Base-by-base conservation (phyloP, 768 basidiomycete genomes). In the Boletus rubescentipes region DNA sequence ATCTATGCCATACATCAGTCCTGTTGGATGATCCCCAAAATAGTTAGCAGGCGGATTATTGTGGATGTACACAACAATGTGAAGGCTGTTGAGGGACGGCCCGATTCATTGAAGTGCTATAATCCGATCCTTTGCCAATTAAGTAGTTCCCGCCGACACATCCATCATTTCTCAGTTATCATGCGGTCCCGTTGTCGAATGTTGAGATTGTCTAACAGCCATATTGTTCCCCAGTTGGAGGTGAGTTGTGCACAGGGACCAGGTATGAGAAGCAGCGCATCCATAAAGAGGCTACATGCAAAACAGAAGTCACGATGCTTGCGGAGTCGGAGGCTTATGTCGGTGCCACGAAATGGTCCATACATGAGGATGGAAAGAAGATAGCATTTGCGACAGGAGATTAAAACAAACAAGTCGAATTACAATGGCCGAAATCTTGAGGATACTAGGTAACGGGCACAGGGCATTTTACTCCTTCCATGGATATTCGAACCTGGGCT, bases 401-500 rank as follows among this genome's bases (percentile, higher is more conserved):
- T 15, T n/a, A 48, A 45, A 41, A 37, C 1, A 20, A 9, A 45
- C 38, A 14, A 2, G 26, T 31, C n/a, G 4, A 21, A 15, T 37
- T 26, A 47, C 35, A 47, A 57, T 12, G 26, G n/a, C n/a, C n/a
- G n/a, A n/a, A n/a, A n/a, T n/a, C 20, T 40, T 16, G 45, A 30
- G n/a, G 15, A 16, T 32, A 32, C 31, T 45, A 45, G 20, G 47
- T 12, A 23, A n/a, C 12, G 15, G 39, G 12, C 11, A 66, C 78
- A 10, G 9, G 36, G 26, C n/a, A 38, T 20, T 49, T 57, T 66
- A 77, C 71, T 97, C 95, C 66, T 88, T 87, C 73, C 83, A 95
- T 3, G 95, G 95, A 71, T 95, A 98, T 9, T 84, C 81, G 40
- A 97, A 87, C 73, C 89, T 89, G 39, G 83, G 82, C 64, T 88